Conservation (phyloP, 768 basidiomycete genomes). For the Udeniomyces megalosporus region DNA sequence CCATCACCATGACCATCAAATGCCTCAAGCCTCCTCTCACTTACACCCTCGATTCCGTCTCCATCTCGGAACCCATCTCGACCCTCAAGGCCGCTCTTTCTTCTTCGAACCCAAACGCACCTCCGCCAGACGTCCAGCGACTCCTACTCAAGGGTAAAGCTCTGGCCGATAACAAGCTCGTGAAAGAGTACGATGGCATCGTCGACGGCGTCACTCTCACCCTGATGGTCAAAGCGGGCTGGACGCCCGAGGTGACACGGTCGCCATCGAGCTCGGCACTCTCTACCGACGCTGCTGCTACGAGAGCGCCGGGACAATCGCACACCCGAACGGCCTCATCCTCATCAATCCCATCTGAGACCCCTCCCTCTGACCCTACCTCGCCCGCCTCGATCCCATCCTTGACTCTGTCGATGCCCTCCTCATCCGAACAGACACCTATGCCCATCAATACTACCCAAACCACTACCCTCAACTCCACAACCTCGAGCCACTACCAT, state of each 20-base stretch:
- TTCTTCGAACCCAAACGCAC: slow-evolving; percentile 36
- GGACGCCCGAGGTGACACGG: slow-evolving; percentile 29
- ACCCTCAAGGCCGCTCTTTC: slow-evolving; percentile 64
- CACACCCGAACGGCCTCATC: slow-evolving; percentile 21
- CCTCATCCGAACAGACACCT: slow-evolving; percentile 26
- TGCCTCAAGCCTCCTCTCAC: slow-evolving; percentile 72
- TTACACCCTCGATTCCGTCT: slow-evolving; percentile 49
- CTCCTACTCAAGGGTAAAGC: slow-evolving; percentile 89
- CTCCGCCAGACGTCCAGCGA: slow-evolving; percentile 63
- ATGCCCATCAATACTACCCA: slow-evolving; percentile 51
- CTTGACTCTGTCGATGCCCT: slow-evolving; percentile 15
- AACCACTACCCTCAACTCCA: slow-evolving; percentile 60
- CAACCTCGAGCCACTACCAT: slow-evolving; percentile 38
- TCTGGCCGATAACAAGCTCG: slow-evolving; percentile 67
- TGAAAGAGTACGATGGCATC: slow-evolving; percentile 63
- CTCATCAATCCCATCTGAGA: slow-evolving; percentile 19
- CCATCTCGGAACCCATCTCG: slow-evolving; percentile 66
- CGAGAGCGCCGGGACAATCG: slow-evolving; percentile 13
- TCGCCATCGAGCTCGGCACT: not conserved
- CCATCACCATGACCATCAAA: slow-evolving; percentile 66
- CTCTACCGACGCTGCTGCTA: not conserved
- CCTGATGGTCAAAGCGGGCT: slow-evolving; percentile 67
- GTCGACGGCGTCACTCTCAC: slow-evolving; percentile 67
- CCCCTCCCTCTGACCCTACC: not conserved
- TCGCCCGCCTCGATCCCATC: not conserved